Evolutionary conservation across 1,284 basidiomycete species (phyloP), one percentile per base, ranked within the genome.

Genomic region (Fomitopsis pinicola): DNA sequence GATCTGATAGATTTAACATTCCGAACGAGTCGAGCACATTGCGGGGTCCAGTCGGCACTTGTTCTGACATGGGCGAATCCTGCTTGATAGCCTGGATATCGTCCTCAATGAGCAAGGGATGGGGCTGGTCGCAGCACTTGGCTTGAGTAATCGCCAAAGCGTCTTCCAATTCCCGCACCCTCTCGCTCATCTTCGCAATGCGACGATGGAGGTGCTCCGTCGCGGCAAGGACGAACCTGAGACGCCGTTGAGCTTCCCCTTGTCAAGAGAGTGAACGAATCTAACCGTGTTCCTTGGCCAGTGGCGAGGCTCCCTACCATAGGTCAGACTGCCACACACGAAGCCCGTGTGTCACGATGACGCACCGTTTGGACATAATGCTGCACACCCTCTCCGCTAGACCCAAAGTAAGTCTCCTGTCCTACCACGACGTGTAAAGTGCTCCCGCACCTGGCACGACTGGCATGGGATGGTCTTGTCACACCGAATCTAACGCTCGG

Each of bases 391-490:
- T 64, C 89, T 72, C 60, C 84, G 74, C 81, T 84, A 63, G 53
- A 33, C 26, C 40, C 19, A 40, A 38, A 28, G 8, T 59, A 55
- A 57, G 15, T 9, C 46, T 55, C 61, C 52, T 57, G 50, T 45
- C 61, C 44, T 19, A 28, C 14, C 10, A 42, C 5, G 45, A 12
- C 15, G 36, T 48, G 57, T 36, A 28, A 45, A 19, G 26, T 38
- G 40, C 40, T 28, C 46, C 68, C 75, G 42, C 69, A 84, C 85
- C 76, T 85, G 84, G 70, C 86, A 88, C 8, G 85, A 86, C 67
- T 85, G 84, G 69, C 86, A 88, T 8, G 87, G 87, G 62, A 90
- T 87, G 64, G 87, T 81, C 78, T 89, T 90, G 80, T 90, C 87
- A 75, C 88, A 91, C 69, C 89, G 73, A 86, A 80, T 74, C 88